These are phyloP conservation scores for Pleurotus salmoneostramineus DNA, from an alignment of 768 basidiomycete genomes.

Conservation along the genomic window DNA sequence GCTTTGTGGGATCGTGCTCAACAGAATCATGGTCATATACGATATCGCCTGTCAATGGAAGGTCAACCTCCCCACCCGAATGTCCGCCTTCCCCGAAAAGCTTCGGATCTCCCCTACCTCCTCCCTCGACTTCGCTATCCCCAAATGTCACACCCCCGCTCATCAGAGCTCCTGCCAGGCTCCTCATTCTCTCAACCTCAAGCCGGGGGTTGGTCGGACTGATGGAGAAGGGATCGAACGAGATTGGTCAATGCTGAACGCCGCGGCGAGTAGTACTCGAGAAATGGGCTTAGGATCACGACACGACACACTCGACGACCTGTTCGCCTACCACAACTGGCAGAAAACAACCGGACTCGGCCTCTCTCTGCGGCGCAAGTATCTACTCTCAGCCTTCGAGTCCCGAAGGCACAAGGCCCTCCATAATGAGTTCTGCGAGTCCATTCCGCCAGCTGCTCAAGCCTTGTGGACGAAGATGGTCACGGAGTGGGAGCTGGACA, in stretches of 20 bases:
- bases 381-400: slow-evolving; percentile 10
- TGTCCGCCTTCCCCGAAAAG: neutral
- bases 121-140: too few relatives aligned
- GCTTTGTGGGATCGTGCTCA: too few relatives aligned
- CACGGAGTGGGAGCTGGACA: slow-evolving; percentile 14
- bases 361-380: slow-evolving; percentile 1
- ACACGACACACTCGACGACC: slow-evolving; percentile 24
- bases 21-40: too few relatives aligned
- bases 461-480: neutral
- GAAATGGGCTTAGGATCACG: slow-evolving; percentile 1
- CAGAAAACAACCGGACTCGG: slow-evolving; percentile 10
- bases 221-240: slow-evolving; percentile 30
- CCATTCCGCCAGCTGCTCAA: neutral
- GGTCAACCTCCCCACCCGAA: too few relatives aligned
- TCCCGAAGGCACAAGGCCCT: neutral
- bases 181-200: slow-evolving; percentile 8
- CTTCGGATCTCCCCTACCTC: neutral
- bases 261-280: neutral
- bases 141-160: slow-evolving; percentile 9
- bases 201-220: slow-evolving; percentile 16
- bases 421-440: slow-evolving; percentile 4
- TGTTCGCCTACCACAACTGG: too few relatives aligned
- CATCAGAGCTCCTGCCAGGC: slow-evolving; percentile 9
- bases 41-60: too few relatives aligned
- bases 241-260: slow-evolving; percentile 23